These are phyloP conservation scores for Xylariomycetidae sp. DNA, from an alignment of 2,329 filamentous ascomycete species.

Conservation along the genomic window DNA sequence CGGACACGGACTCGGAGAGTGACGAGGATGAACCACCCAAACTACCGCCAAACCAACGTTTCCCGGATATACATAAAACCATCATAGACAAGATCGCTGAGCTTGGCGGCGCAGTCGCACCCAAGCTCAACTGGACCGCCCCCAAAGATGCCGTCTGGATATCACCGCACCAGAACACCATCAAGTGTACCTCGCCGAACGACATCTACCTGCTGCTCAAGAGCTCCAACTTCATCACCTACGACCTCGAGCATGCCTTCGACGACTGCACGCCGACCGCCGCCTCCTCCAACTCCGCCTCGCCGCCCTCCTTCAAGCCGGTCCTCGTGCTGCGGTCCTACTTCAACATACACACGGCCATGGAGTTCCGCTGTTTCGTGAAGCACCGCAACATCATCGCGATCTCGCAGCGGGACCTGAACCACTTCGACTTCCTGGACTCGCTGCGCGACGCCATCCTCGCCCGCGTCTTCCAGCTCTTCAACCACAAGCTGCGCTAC, in stretches of 20 bases:
- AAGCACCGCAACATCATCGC: constrained; percentile 73
- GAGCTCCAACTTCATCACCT: constrained; percentile 88
- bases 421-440: constrained; percentile 78
- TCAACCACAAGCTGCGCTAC: constrained; percentile 63
- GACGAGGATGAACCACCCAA: constrained; percentile 41
- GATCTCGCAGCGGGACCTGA: constrained; percentile 83
- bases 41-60: constrained; percentile 48
- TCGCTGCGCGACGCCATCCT: constrained; percentile 59
- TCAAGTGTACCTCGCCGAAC: constrained; percentile 82
- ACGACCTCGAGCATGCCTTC: constrained; percentile 90
- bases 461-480: constrained; percentile 68
- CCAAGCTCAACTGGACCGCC: constrained; percentile 96
- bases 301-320: constrained; percentile 53
- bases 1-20: constrained; percentile 40
- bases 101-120: constrained; percentile 78
- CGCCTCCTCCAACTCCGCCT: constrained; percentile 31
- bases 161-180: constrained; percentile 72
- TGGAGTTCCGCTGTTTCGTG: constrained; percentile 96
- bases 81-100: constrained; percentile 74
- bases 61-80: constrained; percentile 66
- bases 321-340: constrained; percentile 82
- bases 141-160: constrained; percentile 97
- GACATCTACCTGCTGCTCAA: constrained; percentile 94
- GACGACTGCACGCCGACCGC: constrained; percentile 55
- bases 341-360: constrained; percentile 79